Evolutionary conservation across 768 basidiomycete species (phyloP), one percentile per base, ranked within the genome.

Genomic region (Dioszegia hungarica): DNA sequence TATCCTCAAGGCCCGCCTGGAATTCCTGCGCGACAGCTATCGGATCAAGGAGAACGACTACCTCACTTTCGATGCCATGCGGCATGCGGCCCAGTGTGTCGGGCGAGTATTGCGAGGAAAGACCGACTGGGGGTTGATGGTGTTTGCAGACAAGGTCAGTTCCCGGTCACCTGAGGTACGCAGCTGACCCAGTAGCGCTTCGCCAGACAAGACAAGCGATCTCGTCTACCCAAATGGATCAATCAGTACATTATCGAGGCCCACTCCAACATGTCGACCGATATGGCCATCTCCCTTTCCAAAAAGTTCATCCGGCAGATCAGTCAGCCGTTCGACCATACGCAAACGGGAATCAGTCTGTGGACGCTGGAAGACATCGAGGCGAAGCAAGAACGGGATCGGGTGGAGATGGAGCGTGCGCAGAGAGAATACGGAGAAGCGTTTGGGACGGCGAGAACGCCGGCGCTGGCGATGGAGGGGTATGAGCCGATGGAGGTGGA

Each of bases 221-320:
- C 90, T 33, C 97, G 97, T 81, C 79, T 99, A 63, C 95, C 95
- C 5, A 86, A 89, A 39, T 99, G 95, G 95, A 98, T 99, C 66
- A 97, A 98, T 74, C 91, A 94, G 71, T 97, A 95, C 74, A 98
- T 99, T 69, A 95, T 91, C n/a, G 95, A 98, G 75, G 88, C 91
- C 0, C 89, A 92, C 19, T 88, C 95, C 10, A 99, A 98, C 76
- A 80, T 99, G 47, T 98, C 95, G 12, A 98, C 93, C 9, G 95
- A 99, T 76, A 95, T 95, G 90, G 92, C 92, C 2, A 77, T 97
- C 60, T 90, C 90, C 3, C 79, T 95, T 52, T 90, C 92, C 54
- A 95, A 98, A 77, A 79, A 90, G 28, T 99, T 99, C 79, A 93
- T 99, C 84, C 85, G 95, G 8, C 87, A 88, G n/a, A 99, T 99